Evolutionary conservation across 1,284 basidiomycete genomes (phyloP).

Genomic region (Lignosus rhinocerotis): DNA sequence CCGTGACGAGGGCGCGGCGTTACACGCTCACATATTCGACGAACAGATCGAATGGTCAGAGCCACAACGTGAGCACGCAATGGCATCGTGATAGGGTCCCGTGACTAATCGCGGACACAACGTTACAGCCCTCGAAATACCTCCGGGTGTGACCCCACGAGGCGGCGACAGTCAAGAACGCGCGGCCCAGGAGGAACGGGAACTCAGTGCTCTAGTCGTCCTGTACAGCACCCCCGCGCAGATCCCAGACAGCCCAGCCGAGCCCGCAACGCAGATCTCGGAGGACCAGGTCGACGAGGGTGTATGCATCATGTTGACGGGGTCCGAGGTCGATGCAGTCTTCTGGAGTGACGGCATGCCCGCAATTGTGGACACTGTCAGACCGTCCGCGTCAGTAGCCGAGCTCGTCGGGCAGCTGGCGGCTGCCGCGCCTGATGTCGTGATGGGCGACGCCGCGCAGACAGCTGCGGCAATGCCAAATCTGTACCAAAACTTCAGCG

Average conservation of each 20-base stretch:
- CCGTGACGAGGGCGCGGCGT: constrained; percentile 77
- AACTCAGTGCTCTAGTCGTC: constrained; percentile 73
- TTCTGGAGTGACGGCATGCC: constrained; percentile 56
- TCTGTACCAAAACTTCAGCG: constrained; percentile 28
- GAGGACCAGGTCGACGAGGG: constrained; percentile 70
- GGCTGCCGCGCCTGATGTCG: constrained; percentile 27
- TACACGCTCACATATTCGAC: constrained; percentile 79
- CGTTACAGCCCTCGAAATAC: constrained; percentile 60
- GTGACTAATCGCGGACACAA: constrained; percentile 27
- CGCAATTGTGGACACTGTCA: constrained; percentile 31
- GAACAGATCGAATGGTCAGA: constrained; percentile 82
- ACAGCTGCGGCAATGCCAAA: constrained; percentile 17
- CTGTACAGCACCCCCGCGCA: constrained; percentile 67
- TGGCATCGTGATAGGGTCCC: constrained; percentile 12
- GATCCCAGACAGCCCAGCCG: constrained; percentile 76
- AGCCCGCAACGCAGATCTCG: constrained; percentile 57
- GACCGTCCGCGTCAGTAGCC: constrained; percentile 52
- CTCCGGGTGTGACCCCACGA: constrained; percentile 52
- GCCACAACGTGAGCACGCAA: constrained; percentile 58
- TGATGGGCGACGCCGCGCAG: constrained; percentile 23
- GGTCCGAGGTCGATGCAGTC: constrained; percentile 63
- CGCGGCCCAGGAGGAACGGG: constrained; percentile 67
- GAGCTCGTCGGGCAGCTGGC: constrained; percentile 70
- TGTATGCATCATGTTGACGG: constrained; percentile 64
- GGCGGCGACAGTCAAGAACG: constrained; percentile 71